Evolutionary conservation across 2,329 filamentous ascomycete genomes (phyloP).

Genomic region (Aaosphaeria pasadenensis): DNA sequence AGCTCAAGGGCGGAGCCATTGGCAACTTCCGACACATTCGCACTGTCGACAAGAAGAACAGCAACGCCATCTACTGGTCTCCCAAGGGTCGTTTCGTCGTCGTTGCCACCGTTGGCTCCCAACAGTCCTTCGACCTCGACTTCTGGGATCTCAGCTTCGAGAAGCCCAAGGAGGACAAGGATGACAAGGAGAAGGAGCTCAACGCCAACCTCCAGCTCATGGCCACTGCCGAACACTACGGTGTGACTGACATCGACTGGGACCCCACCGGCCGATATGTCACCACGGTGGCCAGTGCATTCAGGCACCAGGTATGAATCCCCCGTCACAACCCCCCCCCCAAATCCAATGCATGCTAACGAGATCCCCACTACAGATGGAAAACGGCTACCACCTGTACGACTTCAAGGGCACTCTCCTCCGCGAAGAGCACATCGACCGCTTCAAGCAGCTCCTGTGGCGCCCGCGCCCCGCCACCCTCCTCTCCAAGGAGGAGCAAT

Average conservation of each 20-base stretch:
- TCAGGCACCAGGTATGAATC: constrained; percentile 84
- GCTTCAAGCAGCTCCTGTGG: constrained; percentile 98
- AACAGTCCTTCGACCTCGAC: constrained; percentile 91
- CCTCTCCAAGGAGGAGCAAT: constrained; percentile 94
- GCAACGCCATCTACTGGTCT: constrained; percentile 99
- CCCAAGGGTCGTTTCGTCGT: constrained; percentile 93
- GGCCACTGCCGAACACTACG: constrained; percentile 93
- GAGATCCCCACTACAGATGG: constrained; percentile 65
- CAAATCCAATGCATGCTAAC: constrained; percentile 11
- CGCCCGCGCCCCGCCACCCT: constrained; percentile 88
- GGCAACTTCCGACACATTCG: constrained; percentile 97
- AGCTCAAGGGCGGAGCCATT: constrained; percentile 73
- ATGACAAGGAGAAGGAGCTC: constrained; percentile 88
- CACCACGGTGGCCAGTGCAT: constrained; percentile 86
- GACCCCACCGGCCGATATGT: constrained; percentile 95
- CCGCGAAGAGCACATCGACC: constrained; percentile 87
- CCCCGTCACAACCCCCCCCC: not conserved
- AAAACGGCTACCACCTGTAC: constrained; percentile 98
- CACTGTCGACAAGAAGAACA: constrained; percentile 98
- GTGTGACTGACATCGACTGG: constrained; percentile 97
- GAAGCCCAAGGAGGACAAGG: constrained; percentile 71
- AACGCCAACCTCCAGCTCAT: constrained; percentile 93
- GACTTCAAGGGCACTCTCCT: constrained; percentile 90
- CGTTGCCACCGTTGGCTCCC: constrained; percentile 86
- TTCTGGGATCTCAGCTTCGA: constrained; percentile 99